Conservation (phyloP, 2,329 filamentous ascomycete genomes). For the Penicillium sp. region DNA sequence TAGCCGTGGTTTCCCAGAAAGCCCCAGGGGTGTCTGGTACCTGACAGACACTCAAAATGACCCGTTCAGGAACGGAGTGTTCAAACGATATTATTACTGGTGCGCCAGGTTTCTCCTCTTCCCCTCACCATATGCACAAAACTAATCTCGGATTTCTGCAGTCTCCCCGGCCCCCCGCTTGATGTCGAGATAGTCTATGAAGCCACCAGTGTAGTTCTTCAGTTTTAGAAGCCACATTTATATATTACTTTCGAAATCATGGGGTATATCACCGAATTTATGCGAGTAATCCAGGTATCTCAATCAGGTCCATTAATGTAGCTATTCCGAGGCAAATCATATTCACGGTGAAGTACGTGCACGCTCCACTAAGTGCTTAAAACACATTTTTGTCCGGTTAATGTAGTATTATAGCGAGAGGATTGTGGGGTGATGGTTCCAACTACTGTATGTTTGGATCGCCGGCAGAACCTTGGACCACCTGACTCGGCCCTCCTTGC, state of each 20-base stretch:
- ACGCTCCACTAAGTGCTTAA: neutral
- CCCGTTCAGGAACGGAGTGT: neutral
- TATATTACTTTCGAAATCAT: neutral
- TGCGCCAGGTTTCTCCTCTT: neutral
- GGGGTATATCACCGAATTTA: neutral
- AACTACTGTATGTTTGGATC: neutral
- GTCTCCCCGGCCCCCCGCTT: neutral
- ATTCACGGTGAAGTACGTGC: neutral
- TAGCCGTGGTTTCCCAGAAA: neutral
- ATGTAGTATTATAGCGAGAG: neutral
- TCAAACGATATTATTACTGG: neutral
- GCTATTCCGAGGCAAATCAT: neutral
- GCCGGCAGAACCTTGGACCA: neutral
- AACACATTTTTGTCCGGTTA: neutral
- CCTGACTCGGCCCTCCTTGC: slow-evolving; percentile 1
- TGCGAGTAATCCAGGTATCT: neutral
- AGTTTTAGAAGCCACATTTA: neutral
- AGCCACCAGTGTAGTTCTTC: neutral
- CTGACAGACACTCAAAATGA: neutral
- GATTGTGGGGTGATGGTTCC: neutral
- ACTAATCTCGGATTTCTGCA: neutral
- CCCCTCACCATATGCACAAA: neutral
- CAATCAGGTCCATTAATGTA: neutral
- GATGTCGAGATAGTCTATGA: neutral
- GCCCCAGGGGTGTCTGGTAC: neutral